Evolutionary conservation across 257 asterid species (phyloP).

Genomic region (Solanum piurae): DNA sequence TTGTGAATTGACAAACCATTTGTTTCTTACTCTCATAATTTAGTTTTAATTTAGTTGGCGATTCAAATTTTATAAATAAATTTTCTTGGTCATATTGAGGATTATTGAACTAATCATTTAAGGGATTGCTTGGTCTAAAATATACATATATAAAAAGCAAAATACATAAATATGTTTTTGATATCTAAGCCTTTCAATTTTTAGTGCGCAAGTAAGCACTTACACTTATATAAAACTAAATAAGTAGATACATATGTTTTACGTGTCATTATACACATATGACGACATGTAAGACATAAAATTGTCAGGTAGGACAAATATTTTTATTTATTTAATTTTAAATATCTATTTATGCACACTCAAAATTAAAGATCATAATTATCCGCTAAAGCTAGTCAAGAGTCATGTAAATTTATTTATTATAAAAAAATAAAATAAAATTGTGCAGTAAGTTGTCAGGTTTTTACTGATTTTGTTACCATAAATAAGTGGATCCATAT

Average conservation of each 20-base stretch:
- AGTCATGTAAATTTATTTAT: too few relatives aligned
- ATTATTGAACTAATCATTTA: neutral
- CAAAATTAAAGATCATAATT: too few relatives aligned
- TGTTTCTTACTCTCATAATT: neutral
- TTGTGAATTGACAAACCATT: neutral
- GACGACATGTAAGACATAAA: too few relatives aligned
- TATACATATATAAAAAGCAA: neutral
- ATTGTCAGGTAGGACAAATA: too few relatives aligned
- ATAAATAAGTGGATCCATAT: neutral
- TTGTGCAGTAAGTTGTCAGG: neutral
- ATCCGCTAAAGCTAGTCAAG: rapidly evolving
- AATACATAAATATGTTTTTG: too few relatives aligned
- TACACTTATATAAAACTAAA: too few relatives aligned
- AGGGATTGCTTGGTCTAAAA: neutral
- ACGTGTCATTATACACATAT: too few relatives aligned
- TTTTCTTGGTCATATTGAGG: neutral
- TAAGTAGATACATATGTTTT: too few relatives aligned
- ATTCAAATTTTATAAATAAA: neutral
- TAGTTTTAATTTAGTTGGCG: neutral
- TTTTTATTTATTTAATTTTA: too few relatives aligned
- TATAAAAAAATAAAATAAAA: neutral
- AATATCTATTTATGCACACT: rapidly evolving
- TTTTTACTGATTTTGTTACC: neutral
- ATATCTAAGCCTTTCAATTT: too few relatives aligned
- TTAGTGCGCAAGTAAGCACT: too few relatives aligned